phyloP scores from a whole-genome alignment of 1,284 basidiomycete species.

The Fomitopsis palustris region DNA sequence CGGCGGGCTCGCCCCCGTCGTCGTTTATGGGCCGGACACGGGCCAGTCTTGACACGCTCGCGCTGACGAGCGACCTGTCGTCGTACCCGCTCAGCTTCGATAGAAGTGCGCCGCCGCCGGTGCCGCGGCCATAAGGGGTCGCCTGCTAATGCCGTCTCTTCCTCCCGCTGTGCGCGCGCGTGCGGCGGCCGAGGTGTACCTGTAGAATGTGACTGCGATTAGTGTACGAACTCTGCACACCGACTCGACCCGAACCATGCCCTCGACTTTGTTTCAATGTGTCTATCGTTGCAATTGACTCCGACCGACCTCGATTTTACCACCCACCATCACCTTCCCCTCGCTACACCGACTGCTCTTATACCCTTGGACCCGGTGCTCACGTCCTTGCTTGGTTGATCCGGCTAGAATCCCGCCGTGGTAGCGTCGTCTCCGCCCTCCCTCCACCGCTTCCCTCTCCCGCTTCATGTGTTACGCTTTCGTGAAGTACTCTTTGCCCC shows the following conservation, averaged over 20 bases:
- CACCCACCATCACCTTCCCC: constrained; percentile 2
- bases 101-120: constrained; percentile 16
- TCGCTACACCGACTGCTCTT: constrained; percentile 1
- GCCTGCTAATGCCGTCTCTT: background rate
- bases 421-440: constrained; percentile 9
- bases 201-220: constrained; percentile 13
- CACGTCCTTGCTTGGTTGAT: constrained; percentile 21
- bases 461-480: background rate
- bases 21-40: constrained; percentile 44
- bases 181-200: constrained; percentile 8
- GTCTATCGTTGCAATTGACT: constrained; percentile 6
- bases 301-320: background rate
- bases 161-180: background rate
- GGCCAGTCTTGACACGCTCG: constrained; percentile 78
- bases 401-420: constrained; percentile 19
- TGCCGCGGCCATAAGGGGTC: constrained; percentile 17
- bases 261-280: constrained; percentile 2
- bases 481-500: background rate
- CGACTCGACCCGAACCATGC: background rate
- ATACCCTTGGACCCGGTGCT: constrained; percentile 19
- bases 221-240: constrained; percentile 11
- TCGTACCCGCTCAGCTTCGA: constrained; percentile 75
- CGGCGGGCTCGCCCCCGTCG: constrained; percentile 21
- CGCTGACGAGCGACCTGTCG: constrained; percentile 73
- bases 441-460: constrained; percentile 5